phyloP scores from a whole-genome alignment of 805 yeast genomes.

The Kuraishia borneana region DNA sequence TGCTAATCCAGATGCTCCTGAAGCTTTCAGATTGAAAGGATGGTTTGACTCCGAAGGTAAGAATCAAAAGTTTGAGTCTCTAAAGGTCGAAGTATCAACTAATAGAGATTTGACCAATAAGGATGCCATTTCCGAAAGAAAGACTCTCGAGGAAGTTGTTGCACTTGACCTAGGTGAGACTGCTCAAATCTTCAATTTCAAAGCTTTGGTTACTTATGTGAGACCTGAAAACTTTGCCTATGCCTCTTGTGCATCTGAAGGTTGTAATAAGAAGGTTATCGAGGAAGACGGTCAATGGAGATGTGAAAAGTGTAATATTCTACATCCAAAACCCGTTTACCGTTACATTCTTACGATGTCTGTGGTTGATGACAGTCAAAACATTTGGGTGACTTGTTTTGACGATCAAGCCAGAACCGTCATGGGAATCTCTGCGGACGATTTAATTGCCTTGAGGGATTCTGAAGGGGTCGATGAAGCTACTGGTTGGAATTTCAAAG shows the following conservation, averaged over 20 bases:
- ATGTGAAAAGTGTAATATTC: constrained; percentile 82
- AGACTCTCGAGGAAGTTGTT: constrained; percentile 54
- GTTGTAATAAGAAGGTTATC: constrained; percentile 76
- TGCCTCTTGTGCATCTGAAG: constrained; percentile 75
- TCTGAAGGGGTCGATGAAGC: constrained; percentile 25
- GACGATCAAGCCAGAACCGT: constrained; percentile 72
- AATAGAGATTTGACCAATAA: constrained; percentile 21
- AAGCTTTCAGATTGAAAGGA: constrained; percentile 80
- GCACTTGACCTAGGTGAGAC: constrained; percentile 68
- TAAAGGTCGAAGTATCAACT: constrained; percentile 41
- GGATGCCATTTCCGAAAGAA: constrained; percentile 42
- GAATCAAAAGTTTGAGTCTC: constrained; percentile 44
- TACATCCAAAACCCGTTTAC: constrained; percentile 57
- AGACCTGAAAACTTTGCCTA: constrained; percentile 73
- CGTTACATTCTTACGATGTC: constrained; percentile 72
- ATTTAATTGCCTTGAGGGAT: constrained; percentile 35
- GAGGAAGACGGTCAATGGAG: constrained; percentile 78
- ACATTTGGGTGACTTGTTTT: constrained; percentile 77
- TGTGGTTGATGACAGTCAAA: constrained; percentile 73
- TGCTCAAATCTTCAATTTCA: constrained; percentile 68
- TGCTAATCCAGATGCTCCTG: constrained; percentile 81
- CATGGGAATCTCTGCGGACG: constrained; percentile 51
- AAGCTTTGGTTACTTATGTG: constrained; percentile 63
- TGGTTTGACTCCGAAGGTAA: constrained; percentile 87
- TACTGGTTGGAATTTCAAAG: constrained; percentile 30